Conservation (phyloP, 2,329 filamentous ascomycete genomes). For the Nothomitra cinnamomea region DNA sequence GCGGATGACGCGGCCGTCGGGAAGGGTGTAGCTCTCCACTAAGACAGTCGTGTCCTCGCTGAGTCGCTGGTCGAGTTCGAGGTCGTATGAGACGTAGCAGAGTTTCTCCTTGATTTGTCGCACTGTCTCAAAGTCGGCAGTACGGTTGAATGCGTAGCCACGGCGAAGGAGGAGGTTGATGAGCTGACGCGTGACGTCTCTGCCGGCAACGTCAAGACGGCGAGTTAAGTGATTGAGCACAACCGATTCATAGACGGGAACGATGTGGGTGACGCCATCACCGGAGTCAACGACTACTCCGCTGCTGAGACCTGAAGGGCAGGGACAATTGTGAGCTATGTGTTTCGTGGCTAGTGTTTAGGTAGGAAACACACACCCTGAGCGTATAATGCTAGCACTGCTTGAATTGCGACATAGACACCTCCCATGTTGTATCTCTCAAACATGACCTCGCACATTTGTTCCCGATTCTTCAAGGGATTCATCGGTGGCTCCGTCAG, state of each 20-base stretch:
- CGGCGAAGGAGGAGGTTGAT: slow-evolving; percentile 86
- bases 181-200: slow-evolving; percentile 95
- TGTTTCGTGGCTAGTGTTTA: background rate
- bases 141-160: slow-evolving; percentile 93
- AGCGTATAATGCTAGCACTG: slow-evolving; percentile 86
- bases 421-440: slow-evolving; percentile 92
- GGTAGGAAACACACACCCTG: slow-evolving; percentile 49
- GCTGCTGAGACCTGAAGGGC: slow-evolving; percentile 51
- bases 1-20: slow-evolving; percentile 87
- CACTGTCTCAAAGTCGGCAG: slow-evolving; percentile 96
- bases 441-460: slow-evolving; percentile 99
- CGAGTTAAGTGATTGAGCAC: slow-evolving; percentile 94
- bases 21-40: slow-evolving; percentile 93
- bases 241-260: slow-evolving; percentile 95
- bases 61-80: slow-evolving; percentile 87
- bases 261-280: slow-evolving; percentile 95
- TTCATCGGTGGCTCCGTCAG: slow-evolving; percentile 97
- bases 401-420: slow-evolving; percentile 95
- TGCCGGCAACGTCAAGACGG: slow-evolving; percentile 83
- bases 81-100: slow-evolving; percentile 96
- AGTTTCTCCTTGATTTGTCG: slow-evolving; percentile 99
- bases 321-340: background rate
- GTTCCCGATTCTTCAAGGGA: slow-evolving; percentile 86
- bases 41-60: slow-evolving; percentile 95
- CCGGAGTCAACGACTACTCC: slow-evolving; percentile 98